Base-by-base conservation (phyloP, 2,329 filamentous ascomycete species). In the Fragosphaeria purpurea region DNA sequence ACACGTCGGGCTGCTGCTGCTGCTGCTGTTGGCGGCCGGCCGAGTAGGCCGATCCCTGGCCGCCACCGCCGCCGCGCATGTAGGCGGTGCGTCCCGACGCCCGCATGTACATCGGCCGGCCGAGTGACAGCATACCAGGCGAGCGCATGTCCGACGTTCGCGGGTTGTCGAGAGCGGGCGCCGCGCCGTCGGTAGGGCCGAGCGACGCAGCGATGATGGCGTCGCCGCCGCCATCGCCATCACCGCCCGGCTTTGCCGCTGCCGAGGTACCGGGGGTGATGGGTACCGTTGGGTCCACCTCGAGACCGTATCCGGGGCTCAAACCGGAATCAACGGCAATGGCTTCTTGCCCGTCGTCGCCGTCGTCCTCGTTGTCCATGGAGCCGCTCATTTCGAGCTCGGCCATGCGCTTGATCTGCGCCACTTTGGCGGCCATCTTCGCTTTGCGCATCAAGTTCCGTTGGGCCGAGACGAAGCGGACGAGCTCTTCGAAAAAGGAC, bases 401-500 rank as follows among this genome's bases (percentile, higher is more conserved):
- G 2, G 76, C 78, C 54, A 82, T 63, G 43, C 73, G 72, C 60
- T 76, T 79, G 61, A 83, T 83, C 57, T 81, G 75, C 2, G 79
- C 83, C 52, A 88, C 81, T 61, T 83, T 84, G 50, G 83, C 82
- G 48, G 86, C 85, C 84, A 88, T 88, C 68, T 88, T 93, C 48
- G 85, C 88, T 67, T 91, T 94, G 46, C 90, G 83, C 65, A 96
- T 83, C 57, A 87, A 74, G 66, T 95, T 95, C 51, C 90, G 76
- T 46, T 85, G 86, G 1, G 80, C 79, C 5, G 86, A 88, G 38
- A 96, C 82, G 50, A 86, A 85, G 55, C 88, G 83, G 51, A 95
- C 89, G 46, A 95, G 70, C 50, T 84, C 76, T 59, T 95, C 89
- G 57, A 96, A 88, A 40, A 84, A 81, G 47, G 80, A 80, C 63